A percentile compares a stretch with the other conserved stretches of the same genome.
Evolutionary conservation across 495 filamentous ascomycete genomes (phyloP).

Genomic region (Penicillium turbatum): DNA sequence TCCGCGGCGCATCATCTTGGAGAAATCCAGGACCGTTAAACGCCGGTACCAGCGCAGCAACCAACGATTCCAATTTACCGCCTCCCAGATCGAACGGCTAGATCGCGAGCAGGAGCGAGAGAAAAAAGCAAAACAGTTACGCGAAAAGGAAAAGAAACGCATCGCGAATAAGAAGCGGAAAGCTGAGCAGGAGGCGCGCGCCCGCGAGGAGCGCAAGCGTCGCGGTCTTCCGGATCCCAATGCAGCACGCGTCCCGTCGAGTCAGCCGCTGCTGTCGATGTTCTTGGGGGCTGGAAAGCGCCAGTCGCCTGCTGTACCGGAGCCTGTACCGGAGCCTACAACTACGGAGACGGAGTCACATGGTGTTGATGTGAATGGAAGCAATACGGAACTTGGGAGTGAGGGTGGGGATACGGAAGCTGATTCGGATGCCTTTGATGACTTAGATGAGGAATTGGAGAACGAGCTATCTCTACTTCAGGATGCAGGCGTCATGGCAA

Average conservation of each 20-base stretch:
- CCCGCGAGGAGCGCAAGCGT: conserved; percentile 39
- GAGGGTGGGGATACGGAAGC: conserved; percentile 20
- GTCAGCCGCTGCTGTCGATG: conserved; percentile 43
- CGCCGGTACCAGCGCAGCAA: conserved; percentile 48
- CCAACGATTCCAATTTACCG: conserved; percentile 39
- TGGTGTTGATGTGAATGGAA: neutral
- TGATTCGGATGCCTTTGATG: conserved; percentile 21
- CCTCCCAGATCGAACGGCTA: conserved; percentile 39
- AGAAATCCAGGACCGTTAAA: conserved; percentile 43
- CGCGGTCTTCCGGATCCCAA: conserved; percentile 43
- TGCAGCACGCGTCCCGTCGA: conserved; percentile 39
- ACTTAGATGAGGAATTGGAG: conserved; percentile 16
- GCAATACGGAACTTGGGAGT: conserved; percentile 11
- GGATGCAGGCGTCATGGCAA: neutral
- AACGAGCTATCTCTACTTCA: conserved; percentile 14
- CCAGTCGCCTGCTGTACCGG: neutral
- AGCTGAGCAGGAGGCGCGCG: conserved; percentile 40
- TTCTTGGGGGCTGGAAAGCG: conserved; percentile 32
- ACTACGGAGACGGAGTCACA: conserved; percentile 7
- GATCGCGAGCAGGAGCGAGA: conserved; percentile 45
- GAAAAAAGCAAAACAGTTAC: conserved; percentile 36
- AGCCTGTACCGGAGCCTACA: neutral
- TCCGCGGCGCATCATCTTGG: conserved; percentile 38
- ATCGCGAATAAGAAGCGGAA: conserved; percentile 43
- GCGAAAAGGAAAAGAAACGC: conserved; percentile 41